Base-by-base conservation (phyloP, 306 rosid species). In the Geum urbanum region DNA sequence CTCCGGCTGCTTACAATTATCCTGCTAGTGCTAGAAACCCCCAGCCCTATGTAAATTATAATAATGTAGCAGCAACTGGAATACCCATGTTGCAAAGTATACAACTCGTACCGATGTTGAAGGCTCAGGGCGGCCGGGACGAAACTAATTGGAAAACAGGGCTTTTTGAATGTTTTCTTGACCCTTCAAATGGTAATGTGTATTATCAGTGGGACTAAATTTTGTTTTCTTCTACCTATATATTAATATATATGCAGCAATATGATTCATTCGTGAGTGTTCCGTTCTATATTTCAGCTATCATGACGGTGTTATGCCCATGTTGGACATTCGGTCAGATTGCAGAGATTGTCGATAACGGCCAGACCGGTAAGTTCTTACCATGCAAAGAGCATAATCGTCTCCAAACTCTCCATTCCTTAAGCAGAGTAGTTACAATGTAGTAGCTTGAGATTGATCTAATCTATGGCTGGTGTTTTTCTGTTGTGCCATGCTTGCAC, bases 1-100 rank as follows among this genome's bases (percentile, higher is more conserved):
- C 72, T 68, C 72, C 72, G 8, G 72, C 72, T 18, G 20, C 72
- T 18, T 52, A 68, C 63, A 45, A 68, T 57, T 57, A 57, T 27
- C 63, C 44, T 32, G 32, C 44, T 56, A 56, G 15, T 56, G 22
- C 40, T 22, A 10, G 8, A 24, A 56, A 20, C 32, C 60, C 60
- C 24, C 27, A 54, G 14, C 59, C 59, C 16, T 56, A 10, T 56
- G 61, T 56, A 58, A 0, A 27, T 58, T 6, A 32, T 22, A 67
- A 39, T 32, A 7, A 50, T 51, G 5, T 39, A 50, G 61, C 61
- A 27, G 59, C 54, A 67, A 51, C 72, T 35, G 72, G 72, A 51
- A 52, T 67, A 51, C 72, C 72, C 11, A 19, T 32, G 43, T 20
- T 49, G 59, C 71, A 67, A 50, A 67, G 52, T 41, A 3, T 67